phyloP scores from a whole-genome alignment of 371 early-diverging fungal genomes.

The Lichtheimia ornata region DNA sequence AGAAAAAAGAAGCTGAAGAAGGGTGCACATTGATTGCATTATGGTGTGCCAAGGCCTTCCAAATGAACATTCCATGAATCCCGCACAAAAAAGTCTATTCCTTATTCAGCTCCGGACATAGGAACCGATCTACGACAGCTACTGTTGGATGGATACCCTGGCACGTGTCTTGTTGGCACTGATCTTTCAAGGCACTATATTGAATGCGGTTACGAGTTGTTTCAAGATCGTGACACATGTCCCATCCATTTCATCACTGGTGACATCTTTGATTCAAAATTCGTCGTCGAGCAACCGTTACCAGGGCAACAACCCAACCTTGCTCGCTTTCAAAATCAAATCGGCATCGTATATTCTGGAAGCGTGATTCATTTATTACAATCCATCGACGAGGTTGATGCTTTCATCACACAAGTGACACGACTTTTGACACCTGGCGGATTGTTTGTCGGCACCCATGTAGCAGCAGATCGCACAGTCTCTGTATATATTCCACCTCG shows the following conservation, averaged over 20 bases:
- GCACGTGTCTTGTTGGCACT: constrained; percentile 27
- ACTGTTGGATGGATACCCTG: constrained; percentile 43
- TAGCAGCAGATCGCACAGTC: constrained; percentile 21
- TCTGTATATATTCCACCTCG: constrained; percentile 17
- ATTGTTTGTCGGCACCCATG: constrained; percentile 38
- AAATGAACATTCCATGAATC: not conserved
- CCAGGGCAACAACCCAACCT: not conserved
- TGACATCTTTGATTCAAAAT: constrained; percentile 23
- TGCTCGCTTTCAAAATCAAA: constrained; percentile 8
- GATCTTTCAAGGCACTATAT: constrained; percentile 35
- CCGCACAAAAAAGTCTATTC: not conserved
- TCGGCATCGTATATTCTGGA: constrained; percentile 31
- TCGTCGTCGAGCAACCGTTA: not conserved
- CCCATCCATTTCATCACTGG: constrained; percentile 29
- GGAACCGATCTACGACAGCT: constrained; percentile 47
- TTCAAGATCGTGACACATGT: constrained; percentile 26
- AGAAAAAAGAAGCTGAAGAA: constrained; percentile 1
- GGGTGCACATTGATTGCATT: not conserved
- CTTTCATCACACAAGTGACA: constrained; percentile 20
- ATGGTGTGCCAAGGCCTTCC: not conserved
- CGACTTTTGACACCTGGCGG: constrained; percentile 30
- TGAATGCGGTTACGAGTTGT: constrained; percentile 37
- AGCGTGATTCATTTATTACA: constrained; percentile 43
- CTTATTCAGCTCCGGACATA: not conserved
- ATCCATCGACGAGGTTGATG: constrained; percentile 12